phyloP scores from a whole-genome alignment of 169 alveolate species.

The Sarcocystis neurona region DNA sequence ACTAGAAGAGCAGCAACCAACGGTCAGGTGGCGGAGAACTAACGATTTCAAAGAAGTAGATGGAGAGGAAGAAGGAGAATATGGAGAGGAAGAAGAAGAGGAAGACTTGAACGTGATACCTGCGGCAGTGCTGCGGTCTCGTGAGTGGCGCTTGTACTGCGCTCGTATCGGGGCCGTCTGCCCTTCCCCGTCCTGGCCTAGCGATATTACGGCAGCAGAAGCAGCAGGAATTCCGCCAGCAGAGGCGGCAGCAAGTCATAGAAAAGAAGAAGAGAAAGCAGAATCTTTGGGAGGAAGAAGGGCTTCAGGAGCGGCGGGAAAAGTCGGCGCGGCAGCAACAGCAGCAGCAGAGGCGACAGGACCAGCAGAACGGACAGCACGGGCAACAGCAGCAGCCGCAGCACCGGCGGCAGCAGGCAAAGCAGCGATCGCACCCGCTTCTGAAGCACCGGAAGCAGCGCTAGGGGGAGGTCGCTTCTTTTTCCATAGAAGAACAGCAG shows the following conservation, averaged over 20 bases:
- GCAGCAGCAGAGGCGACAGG: slow-evolving; percentile 30
- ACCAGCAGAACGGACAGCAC: not conserved
- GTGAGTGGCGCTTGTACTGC: too few relatives aligned
- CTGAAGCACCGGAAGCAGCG: slow-evolving; percentile 17
- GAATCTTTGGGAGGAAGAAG: not conserved
- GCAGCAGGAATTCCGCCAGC: slow-evolving; percentile 11
- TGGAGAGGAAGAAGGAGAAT: too few relatives aligned
- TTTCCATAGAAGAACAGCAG: not conserved
- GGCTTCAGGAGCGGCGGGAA: slow-evolving; percentile 20
- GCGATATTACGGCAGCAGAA: slow-evolving; percentile 49
- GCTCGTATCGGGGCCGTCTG: too few relatives aligned
- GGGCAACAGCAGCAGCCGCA: not conserved
- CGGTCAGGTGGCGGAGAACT: too few relatives aligned
- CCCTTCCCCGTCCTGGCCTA: too few relatives aligned
- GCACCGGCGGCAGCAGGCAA: not conserved
- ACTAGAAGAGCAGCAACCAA: too few relatives aligned
- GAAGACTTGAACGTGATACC: too few relatives aligned
- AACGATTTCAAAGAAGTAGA: too few relatives aligned
- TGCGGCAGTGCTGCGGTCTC: too few relatives aligned
- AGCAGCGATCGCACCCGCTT: not conserved
- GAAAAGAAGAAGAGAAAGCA: not conserved
- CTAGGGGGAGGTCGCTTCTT: too few relatives aligned
- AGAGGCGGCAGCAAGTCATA: slow-evolving; percentile 14
- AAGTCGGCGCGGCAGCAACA: slow-evolving; percentile 31
- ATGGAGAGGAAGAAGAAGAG: too few relatives aligned